These are phyloP conservation scores for Yamadazyma sp. DNA, from an alignment of 1,139 yeast species.

Conservation along the genomic window DNA sequence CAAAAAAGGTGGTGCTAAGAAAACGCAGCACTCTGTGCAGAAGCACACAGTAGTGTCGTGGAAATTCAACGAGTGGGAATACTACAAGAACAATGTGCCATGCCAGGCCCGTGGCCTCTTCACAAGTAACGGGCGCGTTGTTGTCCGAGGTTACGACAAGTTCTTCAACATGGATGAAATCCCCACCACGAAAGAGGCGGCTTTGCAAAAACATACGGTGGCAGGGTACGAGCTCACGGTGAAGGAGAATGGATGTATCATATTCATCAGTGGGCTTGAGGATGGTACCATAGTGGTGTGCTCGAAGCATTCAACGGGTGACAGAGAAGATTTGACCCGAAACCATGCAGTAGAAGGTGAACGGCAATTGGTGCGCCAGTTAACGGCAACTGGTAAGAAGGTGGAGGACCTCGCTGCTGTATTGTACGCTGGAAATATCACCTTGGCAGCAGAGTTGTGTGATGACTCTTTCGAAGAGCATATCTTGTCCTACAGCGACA, in stretches of 20 bases:
- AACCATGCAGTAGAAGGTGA: conserved; percentile 83
- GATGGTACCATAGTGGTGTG: conserved; percentile 80
- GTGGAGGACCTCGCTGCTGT: conserved; percentile 54
- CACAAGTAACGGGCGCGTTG: conserved; percentile 53
- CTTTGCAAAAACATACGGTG: conserved; percentile 43
- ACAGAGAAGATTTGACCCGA: conserved; percentile 48
- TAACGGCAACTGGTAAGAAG: conserved; percentile 38
- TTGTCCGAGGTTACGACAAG: conserved; percentile 89
- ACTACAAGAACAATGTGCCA: conserved; percentile 59
- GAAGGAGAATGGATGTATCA: conserved; percentile 93
- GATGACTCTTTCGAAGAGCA: conserved; percentile 96
- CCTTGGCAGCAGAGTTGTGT: conserved; percentile 92
- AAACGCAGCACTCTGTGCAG: conserved; percentile 18
- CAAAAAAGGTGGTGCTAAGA: conserved; percentile 26
- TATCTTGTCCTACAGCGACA: conserved; percentile 68
- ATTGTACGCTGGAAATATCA: conserved; percentile 53
- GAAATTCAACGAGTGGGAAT: conserved; percentile 92
- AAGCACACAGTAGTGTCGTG: conserved; percentile 42
- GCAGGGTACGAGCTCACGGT: conserved; percentile 84
- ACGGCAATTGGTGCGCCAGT: conserved; percentile 53
- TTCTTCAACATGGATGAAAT: conserved; percentile 83
- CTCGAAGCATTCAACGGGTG: conserved; percentile 87
- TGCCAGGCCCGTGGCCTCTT: conserved; percentile 84
- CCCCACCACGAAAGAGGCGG: conserved; percentile 48
- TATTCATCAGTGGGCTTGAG: conserved; percentile 72